Conservation (phyloP, 2,329 filamentous ascomycete genomes). For the Davidsoniella eucalypti region DNA sequence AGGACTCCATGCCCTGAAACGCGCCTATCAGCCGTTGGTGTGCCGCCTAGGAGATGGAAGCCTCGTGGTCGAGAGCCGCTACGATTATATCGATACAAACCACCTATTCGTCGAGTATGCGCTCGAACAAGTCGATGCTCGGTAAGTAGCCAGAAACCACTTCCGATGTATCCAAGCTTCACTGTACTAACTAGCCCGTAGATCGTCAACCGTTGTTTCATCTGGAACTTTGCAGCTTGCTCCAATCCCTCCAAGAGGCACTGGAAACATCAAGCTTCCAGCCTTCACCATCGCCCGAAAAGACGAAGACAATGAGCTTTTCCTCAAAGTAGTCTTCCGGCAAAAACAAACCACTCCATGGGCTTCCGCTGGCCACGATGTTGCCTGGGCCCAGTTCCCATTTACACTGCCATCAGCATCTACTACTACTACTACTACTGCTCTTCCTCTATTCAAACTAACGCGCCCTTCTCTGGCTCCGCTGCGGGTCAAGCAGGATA, state of each 20-base stretch:
- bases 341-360: conserved; percentile 29
- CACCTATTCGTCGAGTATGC: conserved; percentile 21
- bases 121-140: conserved; percentile 18
- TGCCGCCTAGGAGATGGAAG: conserved; percentile 28
- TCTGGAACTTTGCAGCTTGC: too few species aligned
- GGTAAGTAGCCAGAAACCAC: conserved; percentile 18
- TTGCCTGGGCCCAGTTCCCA: conserved; percentile 34
- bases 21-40: conserved; percentile 42
- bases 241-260: too few species aligned
- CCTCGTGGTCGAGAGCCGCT: conserved; percentile 33
- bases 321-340: conserved; percentile 27
- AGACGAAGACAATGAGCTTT: not conserved
- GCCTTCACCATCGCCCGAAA: too few species aligned
- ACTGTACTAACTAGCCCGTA: conserved; percentile 13
- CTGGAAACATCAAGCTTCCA: too few species aligned
- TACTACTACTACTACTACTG: not conserved
- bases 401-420: not conserved
- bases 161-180: not conserved
- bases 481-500: not conserved
- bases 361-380: conserved; percentile 35
- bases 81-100: conserved; percentile 36
- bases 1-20: conserved; percentile 37
- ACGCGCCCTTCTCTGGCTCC: not conserved
- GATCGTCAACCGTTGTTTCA: not conserved
- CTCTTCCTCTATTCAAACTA: not conserved